phyloP scores from a whole-genome alignment of 2,329 filamentous ascomycete species.

The Aureobasidium subglaciale region DNA sequence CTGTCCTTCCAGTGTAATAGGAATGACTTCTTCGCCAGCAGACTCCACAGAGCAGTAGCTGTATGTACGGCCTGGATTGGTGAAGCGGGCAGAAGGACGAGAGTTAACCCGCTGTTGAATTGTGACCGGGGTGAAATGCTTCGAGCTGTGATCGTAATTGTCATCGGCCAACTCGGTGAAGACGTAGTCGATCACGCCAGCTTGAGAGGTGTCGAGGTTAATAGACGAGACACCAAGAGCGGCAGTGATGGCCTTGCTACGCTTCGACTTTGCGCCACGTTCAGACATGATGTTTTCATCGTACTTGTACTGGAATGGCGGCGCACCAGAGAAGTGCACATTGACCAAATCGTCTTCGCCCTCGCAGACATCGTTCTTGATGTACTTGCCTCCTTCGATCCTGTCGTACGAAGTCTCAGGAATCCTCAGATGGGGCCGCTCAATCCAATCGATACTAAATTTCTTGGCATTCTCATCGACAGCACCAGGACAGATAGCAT shows the following conservation, averaged over 20 bases:
- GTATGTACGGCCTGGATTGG: constrained; percentile 83
- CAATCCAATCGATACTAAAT: constrained; percentile 81
- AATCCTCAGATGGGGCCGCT: constrained; percentile 61
- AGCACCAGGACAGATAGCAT: constrained; percentile 73
- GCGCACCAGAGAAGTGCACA: constrained; percentile 61
- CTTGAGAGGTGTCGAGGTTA: constrained; percentile 74
- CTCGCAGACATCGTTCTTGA: constrained; percentile 83
- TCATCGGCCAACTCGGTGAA: constrained; percentile 78
- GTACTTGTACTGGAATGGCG: constrained; percentile 79
- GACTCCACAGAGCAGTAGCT: constrained; percentile 88
- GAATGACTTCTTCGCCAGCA: constrained; percentile 72
- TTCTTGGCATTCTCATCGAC: constrained; percentile 65
- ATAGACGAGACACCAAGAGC: constrained; percentile 70
- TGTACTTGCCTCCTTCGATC: constrained; percentile 47
- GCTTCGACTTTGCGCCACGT: constrained; percentile 58
- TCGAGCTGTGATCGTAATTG: constrained; percentile 70
- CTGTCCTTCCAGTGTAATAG: constrained; percentile 72
- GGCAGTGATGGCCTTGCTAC: constrained; percentile 66
- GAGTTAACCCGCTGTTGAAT: constrained; percentile 80
- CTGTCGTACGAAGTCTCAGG: constrained; percentile 56
- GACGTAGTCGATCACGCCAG: constrained; percentile 78
- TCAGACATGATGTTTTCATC: constrained; percentile 66
- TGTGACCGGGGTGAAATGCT: constrained; percentile 57
- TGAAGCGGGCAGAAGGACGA: constrained; percentile 73
- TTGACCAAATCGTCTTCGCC: constrained; percentile 89